A percentile compares a stretch with the other conserved stretches of the same genome.
Conservation (phyloP, 1,139 yeast species). For the Blastobotrys malaysiensis region DNA sequence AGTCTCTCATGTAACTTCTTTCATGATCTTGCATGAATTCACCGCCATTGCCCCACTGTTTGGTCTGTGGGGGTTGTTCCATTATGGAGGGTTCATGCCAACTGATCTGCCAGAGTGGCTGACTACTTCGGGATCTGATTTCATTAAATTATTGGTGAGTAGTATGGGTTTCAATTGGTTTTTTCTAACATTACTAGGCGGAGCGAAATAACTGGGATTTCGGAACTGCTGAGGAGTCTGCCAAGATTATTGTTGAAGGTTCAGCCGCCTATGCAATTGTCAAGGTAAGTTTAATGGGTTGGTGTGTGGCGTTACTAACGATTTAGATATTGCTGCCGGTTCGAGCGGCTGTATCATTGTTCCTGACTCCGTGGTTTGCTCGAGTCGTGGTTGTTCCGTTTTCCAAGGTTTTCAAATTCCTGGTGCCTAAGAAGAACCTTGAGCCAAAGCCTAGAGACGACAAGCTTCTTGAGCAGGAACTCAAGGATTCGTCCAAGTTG, state of each 20-base stretch:
- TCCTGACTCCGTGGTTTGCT: slow-evolving; percentile 66
- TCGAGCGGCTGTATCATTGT: slow-evolving; percentile 51
- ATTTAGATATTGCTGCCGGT: slow-evolving; percentile 42
- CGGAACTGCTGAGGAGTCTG: slow-evolving; percentile 45
- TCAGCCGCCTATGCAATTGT: slow-evolving; percentile 82
- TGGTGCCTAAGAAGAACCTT: slow-evolving; percentile 6
- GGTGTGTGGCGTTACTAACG: background rate
- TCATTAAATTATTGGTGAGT: slow-evolving; percentile 47
- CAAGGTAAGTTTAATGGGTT: slow-evolving; percentile 36
- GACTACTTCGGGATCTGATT: slow-evolving; percentile 53
- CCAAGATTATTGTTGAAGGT: slow-evolving; percentile 66
- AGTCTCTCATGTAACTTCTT: slow-evolving; percentile 63
- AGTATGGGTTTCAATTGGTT: slow-evolving; percentile 10
- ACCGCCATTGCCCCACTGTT: slow-evolving; percentile 79
- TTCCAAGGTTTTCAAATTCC: slow-evolving; percentile 33
- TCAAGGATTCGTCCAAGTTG: background rate
- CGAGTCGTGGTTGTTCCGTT: slow-evolving; percentile 52
- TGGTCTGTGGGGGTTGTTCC: slow-evolving; percentile 69
- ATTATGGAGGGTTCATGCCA: slow-evolving; percentile 46
- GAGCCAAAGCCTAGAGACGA: slow-evolving; percentile 3
- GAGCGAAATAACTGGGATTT: slow-evolving; percentile 33
- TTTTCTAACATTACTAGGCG: slow-evolving; percentile 17
- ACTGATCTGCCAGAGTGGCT: slow-evolving; percentile 62
- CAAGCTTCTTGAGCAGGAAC: slow-evolving; percentile 4
- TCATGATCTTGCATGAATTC: slow-evolving; percentile 75